Base-by-base conservation (phyloP, 331 rosid genomes). In the Pyracantha coccinea region DNA sequence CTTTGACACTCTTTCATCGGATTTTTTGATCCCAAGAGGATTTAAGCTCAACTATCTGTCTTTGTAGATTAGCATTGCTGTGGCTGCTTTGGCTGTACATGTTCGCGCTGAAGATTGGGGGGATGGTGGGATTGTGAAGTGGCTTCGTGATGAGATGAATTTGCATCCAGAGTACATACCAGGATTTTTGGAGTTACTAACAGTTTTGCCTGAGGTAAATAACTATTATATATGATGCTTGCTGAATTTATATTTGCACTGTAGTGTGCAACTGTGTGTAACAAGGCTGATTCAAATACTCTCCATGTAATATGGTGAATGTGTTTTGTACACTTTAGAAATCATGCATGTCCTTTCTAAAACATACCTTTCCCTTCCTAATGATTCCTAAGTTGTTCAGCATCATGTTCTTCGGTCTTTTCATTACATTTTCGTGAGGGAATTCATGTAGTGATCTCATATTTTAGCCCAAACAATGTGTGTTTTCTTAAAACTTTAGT, bases 51-150 rank as follows among this genome's bases (percentile, higher is more conserved):
- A 77, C 82, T 70, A 54, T 77, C 72, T 65, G 82, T 71, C 72
- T 76, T 23, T 81, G 76, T 86, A 95, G 99, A 92, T 95, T 82
- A 95, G 99, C 91, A 92, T 95, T 84, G 99, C 98, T 11, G 98
- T 95, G 73, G 99, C 98, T 86, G 99, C 99, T 35, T 83, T 95
- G 92, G 98, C 99, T 72, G 98, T 95, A 75, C 96, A 95, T 63
- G 99, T 95, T 86, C 90, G 96, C 68, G 91, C 99, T 8, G 93
- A 88, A 81, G 99, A 92, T 74, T 95, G 99, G 99, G 98, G 99
- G 55, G 98, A 89, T 83, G 97, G 97, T 83, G 99, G 99, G 79
- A 92, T 95, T 75, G 93, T 95, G 52, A 90, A 83, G 83, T 95
- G 99, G 99, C 98, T 95, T 28, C 87, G 89, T 80, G 96, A 90